phyloP scores from a whole-genome alignment of 768 basidiomycete genomes.

The Boletellus emodensis region DNA sequence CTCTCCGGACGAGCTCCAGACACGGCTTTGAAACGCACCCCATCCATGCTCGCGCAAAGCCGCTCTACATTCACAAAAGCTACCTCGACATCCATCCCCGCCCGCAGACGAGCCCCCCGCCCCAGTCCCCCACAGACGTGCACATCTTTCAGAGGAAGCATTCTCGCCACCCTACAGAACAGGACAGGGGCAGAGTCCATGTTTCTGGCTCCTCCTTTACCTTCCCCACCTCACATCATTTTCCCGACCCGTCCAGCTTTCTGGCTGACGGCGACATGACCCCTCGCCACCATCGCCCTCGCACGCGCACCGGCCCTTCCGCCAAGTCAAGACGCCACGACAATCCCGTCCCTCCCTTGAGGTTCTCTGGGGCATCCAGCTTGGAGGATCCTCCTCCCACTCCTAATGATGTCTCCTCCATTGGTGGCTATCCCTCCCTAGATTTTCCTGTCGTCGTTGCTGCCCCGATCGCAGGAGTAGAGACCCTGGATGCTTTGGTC shows the following conservation, averaged over 20 bases:
- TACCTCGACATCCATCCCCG: conserved; percentile 48
- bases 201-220: conserved; percentile 24
- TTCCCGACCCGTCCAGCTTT: conserved; percentile 25
- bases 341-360: conserved; percentile 46
- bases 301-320: conserved; percentile 60
- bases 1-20: conserved; percentile 47
- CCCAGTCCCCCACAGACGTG: conserved; percentile 20
- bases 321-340: conserved; percentile 41
- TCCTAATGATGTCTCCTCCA: conserved; percentile 45
- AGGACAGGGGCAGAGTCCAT: conserved; percentile 25
- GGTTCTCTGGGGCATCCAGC: conserved; percentile 67
- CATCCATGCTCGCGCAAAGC: conserved; percentile 11
- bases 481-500: conserved; percentile 84
- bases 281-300: conserved; percentile 42
- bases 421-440: conserved; percentile 27
- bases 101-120: conserved; percentile 36
- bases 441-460: conserved; percentile 66
- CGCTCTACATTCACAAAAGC: conserved; percentile 24
- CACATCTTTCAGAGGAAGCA: conserved; percentile 17
- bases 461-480: conserved; percentile 74
- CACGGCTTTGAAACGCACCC: conserved; percentile 42
- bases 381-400: conserved; percentile 75
- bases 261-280: conserved; percentile 28
- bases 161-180: conserved; percentile 24
- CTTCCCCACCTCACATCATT: conserved; percentile 26